Base-by-base conservation (phyloP, 2,329 filamentous ascomycete genomes). In the Tolypocladium tundrense region DNA sequence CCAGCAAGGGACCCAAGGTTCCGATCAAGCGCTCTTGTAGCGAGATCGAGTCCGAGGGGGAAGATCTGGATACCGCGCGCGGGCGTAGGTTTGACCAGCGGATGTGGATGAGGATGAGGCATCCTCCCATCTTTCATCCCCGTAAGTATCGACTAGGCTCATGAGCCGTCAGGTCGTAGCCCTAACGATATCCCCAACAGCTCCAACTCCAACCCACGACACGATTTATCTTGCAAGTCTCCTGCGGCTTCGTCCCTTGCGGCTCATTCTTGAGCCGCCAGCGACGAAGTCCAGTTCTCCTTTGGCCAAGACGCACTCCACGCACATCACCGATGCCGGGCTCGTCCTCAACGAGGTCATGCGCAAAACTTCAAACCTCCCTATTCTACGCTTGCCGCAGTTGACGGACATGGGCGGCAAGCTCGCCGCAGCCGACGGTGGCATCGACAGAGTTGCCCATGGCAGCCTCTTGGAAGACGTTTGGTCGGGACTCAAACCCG, bases 381-480 rank as follows among this genome's bases (percentile, higher is more conserved):
- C 63, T n/a, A 31, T 64, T 5, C 40, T 66, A 35, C 53, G 37
- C n/a, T 57, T 65, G 52, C 60, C 63, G 4, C 37, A 8, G 40
- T 24, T 59, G 31, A 50, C 24, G 4, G 35, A 56, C 10, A 19
- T 24, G 6, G 10, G 43, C 5, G 14, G 21, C 24, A 9, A 9
- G 6, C n/a, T 27, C 2, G 40, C 14, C 24, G 16, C 41, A 13
- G 8, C 53, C 27, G 40, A 39, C 10, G 39, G 31, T 11, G 21
- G 48, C 19, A 35, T 65, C 9, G 54, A 57, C 35, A 54, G 51
- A 10, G 48, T 54, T 2, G 55, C 63, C 1, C 57, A 61, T 39
- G 69, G 69, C 10, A 59, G 64, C 48, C 54, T 70, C 13, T 60
- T 71, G 13, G 68, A 71, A 48, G 64, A 67, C 14, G 33, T 68